A percentile compares a stretch with the other conserved stretches of the same genome.
Conservation (phyloP, 2,329 filamentous ascomycete species). For the Rutstroemia sp. region DNA sequence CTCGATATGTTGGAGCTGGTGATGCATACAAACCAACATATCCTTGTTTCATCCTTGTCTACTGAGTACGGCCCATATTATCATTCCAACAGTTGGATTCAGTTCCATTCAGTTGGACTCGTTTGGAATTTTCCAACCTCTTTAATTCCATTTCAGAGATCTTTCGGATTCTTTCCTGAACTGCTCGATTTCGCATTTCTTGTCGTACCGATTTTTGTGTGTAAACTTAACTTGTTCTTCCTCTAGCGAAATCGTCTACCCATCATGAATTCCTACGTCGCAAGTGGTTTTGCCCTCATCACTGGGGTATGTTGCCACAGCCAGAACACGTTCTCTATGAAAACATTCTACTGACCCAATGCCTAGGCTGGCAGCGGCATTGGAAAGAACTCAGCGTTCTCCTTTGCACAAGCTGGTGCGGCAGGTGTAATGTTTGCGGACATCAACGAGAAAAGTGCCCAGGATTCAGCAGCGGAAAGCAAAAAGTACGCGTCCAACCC, state of each 20-base stretch:
- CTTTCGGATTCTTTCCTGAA: too few relatives aligned
- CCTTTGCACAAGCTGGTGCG: slow-evolving; percentile 3
- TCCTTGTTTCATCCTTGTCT: too few relatives aligned
- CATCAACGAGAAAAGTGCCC: slow-evolving; percentile 14
- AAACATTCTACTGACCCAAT: neutral
- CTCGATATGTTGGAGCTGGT: too few relatives aligned
- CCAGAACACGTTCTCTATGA: neutral
- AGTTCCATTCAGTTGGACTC: too few relatives aligned
- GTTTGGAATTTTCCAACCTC: too few relatives aligned
- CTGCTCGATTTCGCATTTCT: too few relatives aligned
- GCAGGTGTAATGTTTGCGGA: slow-evolving; percentile 24
- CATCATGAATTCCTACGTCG: neutral
- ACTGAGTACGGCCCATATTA: too few relatives aligned
- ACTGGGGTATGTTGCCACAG: neutral
- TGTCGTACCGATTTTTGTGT: too few relatives aligned
- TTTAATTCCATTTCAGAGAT: too few relatives aligned
- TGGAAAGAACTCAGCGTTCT: neutral
- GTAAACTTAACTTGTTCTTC: neutral
- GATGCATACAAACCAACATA: too few relatives aligned
- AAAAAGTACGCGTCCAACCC: slow-evolving; percentile 22
- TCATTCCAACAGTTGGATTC: too few relatives aligned
- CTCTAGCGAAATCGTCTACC: neutral
- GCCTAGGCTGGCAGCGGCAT: neutral
- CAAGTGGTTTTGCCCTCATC: neutral
- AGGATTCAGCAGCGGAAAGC: slow-evolving; percentile 21